Base-by-base conservation (phyloP, 2,329 filamentous ascomycete species). In the Fonsecaea monophora region DNA sequence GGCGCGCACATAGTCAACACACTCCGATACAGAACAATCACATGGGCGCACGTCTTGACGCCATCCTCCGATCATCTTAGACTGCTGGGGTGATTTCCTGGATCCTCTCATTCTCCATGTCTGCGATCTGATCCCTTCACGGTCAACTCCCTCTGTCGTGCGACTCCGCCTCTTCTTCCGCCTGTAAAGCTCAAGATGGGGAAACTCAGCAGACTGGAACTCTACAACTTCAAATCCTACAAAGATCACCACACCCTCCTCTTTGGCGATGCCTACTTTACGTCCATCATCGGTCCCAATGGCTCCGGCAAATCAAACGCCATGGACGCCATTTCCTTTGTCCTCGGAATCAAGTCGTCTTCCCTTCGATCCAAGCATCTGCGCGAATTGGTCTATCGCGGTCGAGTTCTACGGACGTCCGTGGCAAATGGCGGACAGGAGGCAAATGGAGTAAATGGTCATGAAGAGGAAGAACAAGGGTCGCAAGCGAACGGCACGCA, bases 221-320 rank as follows among this genome's bases (percentile, higher is more conserved):
- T 99, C 69, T 96, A 91, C 83, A 97, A 99, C 83, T 99, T 99
- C 88, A 99, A 99, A 83, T 98, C 95, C 74, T 99, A 99, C 84
- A 97, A 97, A 80, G 95, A 94, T 66, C 94, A 97, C 75, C 95
- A 99, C 82, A 90, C 88, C 68, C 88, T 99, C 53, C 87, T 97
- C 61, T 97, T 99, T 75, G 94, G 94, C 76, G 94, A 99, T 82
- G 96, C 94, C 1, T 98, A 97, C 81, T 99, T 99, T 80, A 99
- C 95, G 58, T 99, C 95, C 50, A 97, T 99, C 76, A 98, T 99
- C 76, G 95, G 96, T 5, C 95, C 95, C 78, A 99, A 99, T 94
- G 95, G 95, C 83, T 98, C 95, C 40, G 95, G 95, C 71, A 99
- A 99, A 81, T 99, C 95, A 21, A 99, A 99, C 79, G 97, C 94